phyloP scores from a whole-genome alignment of 1,139 yeast species.

The Candida albicans region DNA sequence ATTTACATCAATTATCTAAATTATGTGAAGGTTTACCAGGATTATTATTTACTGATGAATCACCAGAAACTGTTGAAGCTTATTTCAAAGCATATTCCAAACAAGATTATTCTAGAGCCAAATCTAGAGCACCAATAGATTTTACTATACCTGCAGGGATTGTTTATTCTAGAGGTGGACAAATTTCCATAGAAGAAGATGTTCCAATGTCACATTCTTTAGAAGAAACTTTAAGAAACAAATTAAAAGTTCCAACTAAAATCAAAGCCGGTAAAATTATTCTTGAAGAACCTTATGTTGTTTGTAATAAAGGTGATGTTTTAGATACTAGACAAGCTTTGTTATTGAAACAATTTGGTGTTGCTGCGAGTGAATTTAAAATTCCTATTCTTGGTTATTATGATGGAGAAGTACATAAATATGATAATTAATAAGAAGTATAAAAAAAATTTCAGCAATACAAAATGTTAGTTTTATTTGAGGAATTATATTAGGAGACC shows the following conservation, averaged over 20 bases:
- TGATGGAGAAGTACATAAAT: conserved; percentile 41
- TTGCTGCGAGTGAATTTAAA: conserved; percentile 89
- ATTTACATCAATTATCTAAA: conserved; percentile 67
- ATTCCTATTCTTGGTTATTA: conserved; percentile 77
- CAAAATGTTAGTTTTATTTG: too few species aligned
- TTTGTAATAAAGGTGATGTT: conserved; percentile 76
- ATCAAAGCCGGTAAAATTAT: conserved; percentile 86
- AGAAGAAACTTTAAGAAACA: conserved; percentile 88
- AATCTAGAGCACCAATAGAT: conserved; percentile 76
- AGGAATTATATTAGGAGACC: neutral
- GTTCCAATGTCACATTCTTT: conserved; percentile 95
- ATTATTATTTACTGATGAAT: conserved; percentile 82
- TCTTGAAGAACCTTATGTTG: conserved; percentile 72
- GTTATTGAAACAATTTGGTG: conserved; percentile 90
- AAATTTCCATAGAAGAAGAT: conserved; percentile 84
- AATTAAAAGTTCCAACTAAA: conserved; percentile 86
- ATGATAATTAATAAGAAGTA: conserved; percentile 8
- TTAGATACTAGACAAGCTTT: conserved; percentile 91
- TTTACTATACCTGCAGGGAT: conserved; percentile 87
- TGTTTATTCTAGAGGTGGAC: conserved; percentile 94
- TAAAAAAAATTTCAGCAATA: too few species aligned
- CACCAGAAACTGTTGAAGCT: conserved; percentile 77
- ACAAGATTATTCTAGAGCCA: conserved; percentile 88
- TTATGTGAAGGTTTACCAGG: conserved; percentile 74
- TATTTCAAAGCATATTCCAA: conserved; percentile 78